Evolutionary conservation across 495 filamentous ascomycete genomes (phyloP), one percentile per base, ranked within the genome.

Genomic region (Cercophora samala): DNA sequence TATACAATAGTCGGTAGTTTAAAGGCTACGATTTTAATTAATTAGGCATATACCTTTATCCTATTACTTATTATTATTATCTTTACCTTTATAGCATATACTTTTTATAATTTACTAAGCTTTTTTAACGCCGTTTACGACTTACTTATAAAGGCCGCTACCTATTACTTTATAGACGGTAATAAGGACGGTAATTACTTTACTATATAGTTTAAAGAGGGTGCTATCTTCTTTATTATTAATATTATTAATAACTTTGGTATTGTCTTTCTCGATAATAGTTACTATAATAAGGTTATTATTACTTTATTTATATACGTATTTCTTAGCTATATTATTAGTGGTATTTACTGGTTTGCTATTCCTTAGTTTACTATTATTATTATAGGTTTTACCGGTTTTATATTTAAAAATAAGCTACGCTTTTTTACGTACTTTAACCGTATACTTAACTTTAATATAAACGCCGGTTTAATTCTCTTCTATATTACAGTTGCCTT

Each of bases 161-260:
- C 84, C n/a, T 72, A 67, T 4, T 89, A 96, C 70, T 94, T 93
- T 0, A 92, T 98, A 15, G 85, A 84, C 0, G 94, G 94, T 11
- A 98, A 98, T 76, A 87, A 89, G 3, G 83, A 87, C 8, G 94
- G 94, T 25, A 92, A 88, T 71, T 97, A 97, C 70, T 77, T 98
- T 8, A 97, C 94, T 5, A 97, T 98, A 93, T 81, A 85, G 59
- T 93, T 90, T 11, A 88, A 87, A 68, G 88, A 97, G 71, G 93
- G 93, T 25, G 93, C 88, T 19, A 91, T 98, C 66, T 98, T 98
- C 84, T 97, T 96, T 82, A 87, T 98, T 60, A 98, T 98, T 79
- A 97, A 98, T 77, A 85, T 96, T 63, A 58, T 69, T 26, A 60
- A 91, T 60, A 92, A 90, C 75, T 91, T 89, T 54, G 86, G 90